Evolutionary conservation across 495 filamentous ascomycete species (phyloP).

Genomic region (Pyronema omphalodes): DNA sequence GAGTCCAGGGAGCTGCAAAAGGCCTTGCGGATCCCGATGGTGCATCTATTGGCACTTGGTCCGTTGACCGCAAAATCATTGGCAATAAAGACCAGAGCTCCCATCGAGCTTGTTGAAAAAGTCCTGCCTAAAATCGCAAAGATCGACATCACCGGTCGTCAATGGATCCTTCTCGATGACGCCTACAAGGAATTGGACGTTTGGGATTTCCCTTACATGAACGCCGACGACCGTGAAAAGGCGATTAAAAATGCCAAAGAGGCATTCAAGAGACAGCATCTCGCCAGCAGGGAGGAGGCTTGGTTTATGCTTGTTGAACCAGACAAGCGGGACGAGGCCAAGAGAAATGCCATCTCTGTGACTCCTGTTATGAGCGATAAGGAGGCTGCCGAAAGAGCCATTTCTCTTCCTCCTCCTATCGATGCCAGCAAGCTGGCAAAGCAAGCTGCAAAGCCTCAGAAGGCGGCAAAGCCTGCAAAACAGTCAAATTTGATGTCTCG

Average conservation of each 20-base stretch:
- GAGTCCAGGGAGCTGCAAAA: conserved; percentile 23
- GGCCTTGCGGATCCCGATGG: conserved; percentile 33
- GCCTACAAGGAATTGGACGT: conserved; percentile 48
- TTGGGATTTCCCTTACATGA: conserved; percentile 46
- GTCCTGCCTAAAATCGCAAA: conserved; percentile 31
- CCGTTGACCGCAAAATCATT: conserved; percentile 37
- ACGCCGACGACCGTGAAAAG: conserved; percentile 38
- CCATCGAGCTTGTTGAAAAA: conserved; percentile 32
- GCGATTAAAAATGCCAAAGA: conserved; percentile 50
- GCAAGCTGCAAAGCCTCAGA: not conserved
- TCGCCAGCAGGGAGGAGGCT: conserved; percentile 40
- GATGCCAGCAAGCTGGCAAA: not conserved
- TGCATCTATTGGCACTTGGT: conserved; percentile 41
- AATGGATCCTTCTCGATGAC: conserved; percentile 38
- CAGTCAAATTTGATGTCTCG: conserved; percentile 24
- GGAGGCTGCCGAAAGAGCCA: not conserved
- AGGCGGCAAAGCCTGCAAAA: conserved; percentile 29
- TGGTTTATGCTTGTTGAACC: conserved; percentile 48
- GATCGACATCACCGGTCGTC: conserved; percentile 29
- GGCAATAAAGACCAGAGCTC: conserved; percentile 33
- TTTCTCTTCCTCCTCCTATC: not conserved
- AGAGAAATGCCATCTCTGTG: conserved; percentile 4
- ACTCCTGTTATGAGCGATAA: not conserved
- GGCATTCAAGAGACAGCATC: conserved; percentile 49
- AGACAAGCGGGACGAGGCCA: conserved; percentile 49